Evolutionary conservation across 495 filamentous ascomycete genomes (phyloP).

Genomic region (Physcia stellaris): DNA sequence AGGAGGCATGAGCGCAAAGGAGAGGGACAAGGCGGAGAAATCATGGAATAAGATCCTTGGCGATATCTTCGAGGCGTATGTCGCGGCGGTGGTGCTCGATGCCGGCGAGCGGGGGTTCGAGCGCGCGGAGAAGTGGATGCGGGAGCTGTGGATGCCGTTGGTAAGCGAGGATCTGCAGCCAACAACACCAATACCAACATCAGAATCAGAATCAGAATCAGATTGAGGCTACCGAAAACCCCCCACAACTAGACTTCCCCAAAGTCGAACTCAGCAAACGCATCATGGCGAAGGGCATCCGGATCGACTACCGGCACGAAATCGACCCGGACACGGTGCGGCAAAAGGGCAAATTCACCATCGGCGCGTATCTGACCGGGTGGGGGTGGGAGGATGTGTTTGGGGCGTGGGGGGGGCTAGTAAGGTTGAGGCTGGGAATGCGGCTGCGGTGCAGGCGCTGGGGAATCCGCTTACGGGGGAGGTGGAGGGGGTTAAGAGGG

Average conservation of each 20-base stretch:
- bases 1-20: conserved; percentile 32
- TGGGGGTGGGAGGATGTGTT: conserved; percentile 51
- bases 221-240: too few species aligned
- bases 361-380: conserved; percentile 61
- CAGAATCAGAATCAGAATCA: too few species aligned
- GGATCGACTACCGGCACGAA: conserved; percentile 51
- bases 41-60: conserved; percentile 54
- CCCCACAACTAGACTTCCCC: too few species aligned
- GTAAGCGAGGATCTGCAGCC: too few species aligned
- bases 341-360: conserved; percentile 45
- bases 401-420: conserved; percentile 58
- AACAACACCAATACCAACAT: too few species aligned
- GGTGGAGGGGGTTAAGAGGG: too few species aligned
- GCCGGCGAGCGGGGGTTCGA: conserved; percentile 44
- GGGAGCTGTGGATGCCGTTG: conserved; percentile 52
- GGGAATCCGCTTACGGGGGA: conserved; percentile 44
- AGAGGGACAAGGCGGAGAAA: conserved; percentile 26
- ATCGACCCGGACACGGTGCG: conserved; percentile 33
- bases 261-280: conserved; percentile 43
- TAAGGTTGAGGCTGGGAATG: conserved; percentile 60
- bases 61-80: conserved; percentile 82
- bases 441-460: conserved; percentile 55
- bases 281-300: conserved; percentile 45
- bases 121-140: conserved; percentile 53
- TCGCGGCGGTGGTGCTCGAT: conserved; percentile 60